Evolutionary conservation across 352 stramenopile species (phyloP).

Genomic region (Elongisporangium anandrum): DNA sequence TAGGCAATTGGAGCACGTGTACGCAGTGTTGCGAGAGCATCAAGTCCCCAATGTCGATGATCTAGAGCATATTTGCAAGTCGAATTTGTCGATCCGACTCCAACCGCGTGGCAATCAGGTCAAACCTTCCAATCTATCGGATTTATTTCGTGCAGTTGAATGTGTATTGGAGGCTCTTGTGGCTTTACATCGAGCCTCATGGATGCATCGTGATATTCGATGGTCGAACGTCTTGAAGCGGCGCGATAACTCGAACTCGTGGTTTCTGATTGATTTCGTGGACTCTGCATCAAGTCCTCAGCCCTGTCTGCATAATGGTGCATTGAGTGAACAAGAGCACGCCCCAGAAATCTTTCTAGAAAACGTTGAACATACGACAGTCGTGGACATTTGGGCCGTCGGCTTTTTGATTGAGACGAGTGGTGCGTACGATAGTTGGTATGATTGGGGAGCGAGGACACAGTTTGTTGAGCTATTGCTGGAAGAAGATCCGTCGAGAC

Average conservation of each 20-base stretch:
- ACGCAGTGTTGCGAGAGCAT: too few relatives aligned
- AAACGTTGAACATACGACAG: neutral
- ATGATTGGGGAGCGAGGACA: too few relatives aligned
- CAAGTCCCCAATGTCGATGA: constrained; percentile 7
- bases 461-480: neutral
- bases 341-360: constrained; percentile 3
- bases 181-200: constrained; percentile 4
- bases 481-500: neutral
- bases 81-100: neutral
- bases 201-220: constrained; percentile 13
- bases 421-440: too few relatives aligned
- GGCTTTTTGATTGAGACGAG: neutral
- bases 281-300: constrained; percentile 6
- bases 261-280: constrained; percentile 11
- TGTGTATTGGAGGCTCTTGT: constrained; percentile 10
- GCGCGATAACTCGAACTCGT: constrained; percentile 5
- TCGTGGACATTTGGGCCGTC: constrained; percentile 6
- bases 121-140: constrained; percentile 5
- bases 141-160: constrained; percentile 7
- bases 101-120: constrained; percentile 7
- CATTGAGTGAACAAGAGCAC: constrained; percentile 5
- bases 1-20: neutral
- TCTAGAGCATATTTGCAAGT: neutral
- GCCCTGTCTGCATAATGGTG: neutral
- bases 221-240: constrained; percentile 8